A percentile compares a stretch with the other conserved stretches of the same genome.
Evolutionary conservation across 805 yeast species (phyloP).

Genomic region (Lipomyces sp.): DNA sequence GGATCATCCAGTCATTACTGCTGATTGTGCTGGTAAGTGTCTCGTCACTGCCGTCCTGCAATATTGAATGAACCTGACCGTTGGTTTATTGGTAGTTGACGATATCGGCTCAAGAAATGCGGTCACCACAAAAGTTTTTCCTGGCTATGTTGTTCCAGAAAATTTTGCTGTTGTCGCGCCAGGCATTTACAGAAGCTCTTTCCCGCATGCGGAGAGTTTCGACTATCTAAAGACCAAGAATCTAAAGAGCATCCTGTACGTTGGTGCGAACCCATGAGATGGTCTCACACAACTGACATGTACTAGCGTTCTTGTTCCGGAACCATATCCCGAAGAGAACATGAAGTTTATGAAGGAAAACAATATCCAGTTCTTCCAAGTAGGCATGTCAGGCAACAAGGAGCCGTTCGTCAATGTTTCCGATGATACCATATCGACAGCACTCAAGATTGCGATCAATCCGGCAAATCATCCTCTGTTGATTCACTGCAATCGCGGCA

Average conservation of each 20-base stretch:
- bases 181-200: conserved; percentile 81
- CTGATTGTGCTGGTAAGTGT: not conserved
- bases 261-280: conserved; percentile 2
- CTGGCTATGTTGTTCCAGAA: conserved; percentile 60
- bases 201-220: conserved; percentile 86
- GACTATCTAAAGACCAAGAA: conserved; percentile 63
- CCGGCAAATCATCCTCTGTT: conserved; percentile 90
- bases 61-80: not conserved
- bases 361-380: conserved; percentile 74
- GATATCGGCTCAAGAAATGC: not conserved
- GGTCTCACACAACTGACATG: not conserved
- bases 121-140: not conserved
- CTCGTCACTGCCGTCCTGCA: not conserved
- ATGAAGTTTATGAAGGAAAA: conserved; percentile 63
- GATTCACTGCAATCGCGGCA: conserved; percentile 95
- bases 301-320: conserved; percentile 74
- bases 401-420: conserved; percentile 85
- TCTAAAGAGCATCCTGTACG: conserved; percentile 66
- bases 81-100: not conserved
- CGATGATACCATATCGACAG: conserved; percentile 71
- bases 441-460: conserved; percentile 77
- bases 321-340: conserved; percentile 84
- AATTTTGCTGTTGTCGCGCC: conserved; percentile 86
- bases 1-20: not conserved
- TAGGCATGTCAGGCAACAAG: conserved; percentile 94